Evolutionary conservation across 345 rosid species (phyloP), one percentile per base, ranked within the genome.

Genomic region (Geranium brycei): DNA sequence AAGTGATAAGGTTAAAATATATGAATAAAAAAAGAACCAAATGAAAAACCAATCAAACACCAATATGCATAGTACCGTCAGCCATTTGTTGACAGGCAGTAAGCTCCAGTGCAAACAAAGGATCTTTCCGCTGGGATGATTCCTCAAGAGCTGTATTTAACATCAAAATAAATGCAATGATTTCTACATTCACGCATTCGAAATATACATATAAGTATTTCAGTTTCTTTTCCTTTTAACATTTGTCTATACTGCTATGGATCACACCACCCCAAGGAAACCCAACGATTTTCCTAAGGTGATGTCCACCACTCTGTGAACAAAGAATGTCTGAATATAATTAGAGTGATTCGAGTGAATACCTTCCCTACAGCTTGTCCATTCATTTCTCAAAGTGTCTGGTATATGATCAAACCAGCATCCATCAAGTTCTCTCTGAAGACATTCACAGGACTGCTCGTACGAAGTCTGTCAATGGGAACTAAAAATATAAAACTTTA

Each of bases 401-500:
- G 71, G 76, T 69, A 79, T 75, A 73, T 72, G 69, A 68, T 79
- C 88, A 72, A 80, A 82, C 91, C 91, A 83, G 62, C 82, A 78
- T 66, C 83, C 87, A 68, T 80, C 81, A 63, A 83, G 76, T 80
- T 83, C 86, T 64, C 77, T 83, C 64, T 59, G 68, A 53, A 86
- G 72, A 41, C 62, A 63, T 63, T 74, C 72, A 59, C 70, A 23
- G 69, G 83, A 76, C 65, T 64, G 81, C 67, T 69, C 72, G 66
- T 57, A 83, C 28, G 85, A 82, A 68, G 72, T 74, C 91, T 83
- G 87, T 73, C 75, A 78, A 86, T 63, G 76, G 66, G 61, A 81
- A 80, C 88, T 83, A 83, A 75, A 80, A 75, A 86, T 75, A 78
- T 83, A 76, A 77, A 80, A 79, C 71, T 86, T 83, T 79, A 80